Percentiles rank a stretch among this genome's conserved stretches.
Conservation (phyloP, 805 yeast species). For the Ogataea paraovalis region DNA sequence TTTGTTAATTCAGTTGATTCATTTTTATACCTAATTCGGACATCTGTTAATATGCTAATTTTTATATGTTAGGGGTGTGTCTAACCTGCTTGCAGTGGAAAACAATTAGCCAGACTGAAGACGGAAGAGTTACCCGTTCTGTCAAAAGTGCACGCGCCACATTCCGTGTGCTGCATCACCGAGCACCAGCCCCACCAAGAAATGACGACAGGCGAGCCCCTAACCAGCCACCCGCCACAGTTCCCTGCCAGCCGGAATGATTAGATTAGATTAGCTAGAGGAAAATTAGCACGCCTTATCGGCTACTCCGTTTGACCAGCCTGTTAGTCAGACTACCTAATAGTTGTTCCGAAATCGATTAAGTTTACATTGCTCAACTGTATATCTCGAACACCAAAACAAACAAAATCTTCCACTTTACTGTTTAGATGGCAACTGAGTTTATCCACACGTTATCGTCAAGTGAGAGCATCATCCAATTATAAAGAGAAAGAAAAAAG, state of each 20-base stretch:
- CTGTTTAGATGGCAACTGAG: not conserved
- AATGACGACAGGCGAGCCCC: not conserved
- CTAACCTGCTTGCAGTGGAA: too few relatives aligned
- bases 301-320: not conserved
- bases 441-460: not conserved
- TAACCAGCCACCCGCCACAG: not conserved
- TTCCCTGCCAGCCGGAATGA: not conserved
- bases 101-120: too few relatives aligned
- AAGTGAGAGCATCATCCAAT: not conserved
- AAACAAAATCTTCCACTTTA: not conserved
- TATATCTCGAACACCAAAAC: not conserved
- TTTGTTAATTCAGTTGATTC: not conserved
- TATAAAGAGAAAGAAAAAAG: not conserved
- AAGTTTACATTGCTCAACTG: not conserved
- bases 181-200: too few relatives aligned
- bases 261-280: conserved; percentile 1
- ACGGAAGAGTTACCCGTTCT: not conserved
- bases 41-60: too few relatives aligned
- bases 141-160: not conserved
- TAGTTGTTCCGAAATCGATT: not conserved
- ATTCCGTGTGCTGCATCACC: not conserved
- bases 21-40: too few relatives aligned
- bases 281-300: not conserved
- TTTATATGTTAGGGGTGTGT: too few relatives aligned
- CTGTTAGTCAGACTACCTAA: not conserved